Percentiles rank a stretch among this genome's conserved stretches.
Conservation (phyloP, 495 filamentous ascomycete species). For the Podospora anserina region DNA sequence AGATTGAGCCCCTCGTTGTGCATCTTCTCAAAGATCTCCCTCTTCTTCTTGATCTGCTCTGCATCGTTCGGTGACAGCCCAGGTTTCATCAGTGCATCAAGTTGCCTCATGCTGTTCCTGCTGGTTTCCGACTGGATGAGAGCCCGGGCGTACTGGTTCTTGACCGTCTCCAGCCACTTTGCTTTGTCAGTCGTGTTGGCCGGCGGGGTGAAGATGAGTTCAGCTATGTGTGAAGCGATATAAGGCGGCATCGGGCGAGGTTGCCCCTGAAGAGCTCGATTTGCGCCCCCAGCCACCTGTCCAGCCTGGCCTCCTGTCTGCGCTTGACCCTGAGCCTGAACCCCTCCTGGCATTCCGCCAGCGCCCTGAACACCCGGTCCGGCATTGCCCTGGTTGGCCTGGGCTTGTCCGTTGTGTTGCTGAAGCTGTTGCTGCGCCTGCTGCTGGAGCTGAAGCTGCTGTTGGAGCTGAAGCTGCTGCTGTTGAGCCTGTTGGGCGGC, state of each 20-base stretch:
- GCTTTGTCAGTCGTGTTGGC: conserved; percentile 15
- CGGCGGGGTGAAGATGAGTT: conserved; percentile 34
- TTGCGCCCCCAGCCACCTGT: neutral
- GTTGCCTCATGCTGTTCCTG: conserved; percentile 19
- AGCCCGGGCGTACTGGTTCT: conserved; percentile 32
- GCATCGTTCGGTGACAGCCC: conserved; percentile 33
- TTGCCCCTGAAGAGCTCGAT: conserved; percentile 9
- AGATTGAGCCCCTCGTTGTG: conserved; percentile 35
- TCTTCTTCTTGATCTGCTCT: conserved; percentile 34
- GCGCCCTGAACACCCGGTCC: neutral
- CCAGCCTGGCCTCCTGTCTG: neutral
- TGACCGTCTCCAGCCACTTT: conserved; percentile 35
- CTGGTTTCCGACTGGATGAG: conserved; percentile 38
- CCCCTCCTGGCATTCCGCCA: neutral
- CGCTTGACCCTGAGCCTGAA: neutral
- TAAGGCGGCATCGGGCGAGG: conserved; percentile 26
- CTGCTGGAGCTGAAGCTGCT: conserved; percentile 18
- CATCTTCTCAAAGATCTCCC: conserved; percentile 29
- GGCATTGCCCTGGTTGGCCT: conserved; percentile 3
- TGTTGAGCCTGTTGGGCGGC: conserved; percentile 18
- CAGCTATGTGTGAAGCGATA: conserved; percentile 37
- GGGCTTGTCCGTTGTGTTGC: conserved; percentile 7
- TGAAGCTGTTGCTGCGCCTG: conserved; percentile 11
- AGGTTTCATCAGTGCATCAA: conserved; percentile 31
- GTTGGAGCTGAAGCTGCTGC: conserved; percentile 18